Base-by-base conservation (phyloP, 2,329 filamentous ascomycete genomes). In the Spiromastix sp. region DNA sequence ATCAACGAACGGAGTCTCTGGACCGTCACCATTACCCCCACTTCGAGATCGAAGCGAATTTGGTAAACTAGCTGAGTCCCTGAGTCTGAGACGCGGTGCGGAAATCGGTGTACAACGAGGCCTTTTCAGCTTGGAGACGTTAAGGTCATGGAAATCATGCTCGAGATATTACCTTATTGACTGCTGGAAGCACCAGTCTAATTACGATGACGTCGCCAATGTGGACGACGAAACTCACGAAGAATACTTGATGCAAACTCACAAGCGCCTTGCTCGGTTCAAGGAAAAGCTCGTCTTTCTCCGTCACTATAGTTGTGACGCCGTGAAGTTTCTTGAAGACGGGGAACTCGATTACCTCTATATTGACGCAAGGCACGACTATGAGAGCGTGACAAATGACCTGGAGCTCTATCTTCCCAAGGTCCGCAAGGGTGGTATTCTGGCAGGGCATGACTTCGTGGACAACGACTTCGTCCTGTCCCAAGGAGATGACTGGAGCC, bases 41-140 rank as follows among this genome's bases (percentile, higher is more conserved):
- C n/a, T n/a, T n/a, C n/a, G n/a, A n/a, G n/a, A n/a, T n/a, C n/a
- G 38, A 16, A 32, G 9, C 9, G 28, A 30, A 30, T 30, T 30
- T 15, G 28, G 28, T 9, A 10, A 10, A 11, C 28, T 30, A 11
- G 11, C 16, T 15, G 15, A 30, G 9, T 11, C 28, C 28, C 13
- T 30, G 9, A 15, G 16, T 15, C 16, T 30, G 11, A 11, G 13
- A 10, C n/a, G 19, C 18, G 28, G 28, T 15, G 28, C 28, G 11
- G 28, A 30, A 30, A 30, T 30, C 10, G 28, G 28, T 15, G 28
- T 30, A 9, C 28, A 30, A 15, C 28, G 28, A 11, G 28, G 28
- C 28, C 28, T 30, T 15, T 30, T 30, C 28, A 30, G 28, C 15
- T 15, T 30, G 10, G 10, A 30, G 28, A 30, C 15, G 11, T 15